These are phyloP conservation scores for Trichophyton schoenleinii DNA, from an alignment of 2,329 filamentous ascomycete genomes.

Conservation along the genomic window DNA sequence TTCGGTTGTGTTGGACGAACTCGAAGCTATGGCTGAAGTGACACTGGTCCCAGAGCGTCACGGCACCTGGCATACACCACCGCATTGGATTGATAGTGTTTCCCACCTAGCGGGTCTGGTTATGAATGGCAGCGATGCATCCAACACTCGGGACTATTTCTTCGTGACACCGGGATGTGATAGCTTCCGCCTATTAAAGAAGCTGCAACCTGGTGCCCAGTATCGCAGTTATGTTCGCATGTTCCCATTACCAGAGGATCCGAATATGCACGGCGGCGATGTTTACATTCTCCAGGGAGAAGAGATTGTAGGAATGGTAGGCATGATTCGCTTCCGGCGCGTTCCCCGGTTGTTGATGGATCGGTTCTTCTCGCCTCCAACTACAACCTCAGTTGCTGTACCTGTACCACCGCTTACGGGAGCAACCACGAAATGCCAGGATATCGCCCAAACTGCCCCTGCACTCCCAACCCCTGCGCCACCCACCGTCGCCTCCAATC, in stretches of 20 bases:
- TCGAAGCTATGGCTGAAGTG: conserved; percentile 26
- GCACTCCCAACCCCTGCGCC: neutral
- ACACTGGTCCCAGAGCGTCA: conserved; percentile 14
- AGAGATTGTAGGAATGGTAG: conserved; percentile 19
- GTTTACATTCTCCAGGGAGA: conserved; percentile 19
- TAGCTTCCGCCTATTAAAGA: conserved; percentile 16
- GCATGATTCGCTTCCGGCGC: conserved; percentile 11
- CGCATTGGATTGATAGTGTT: conserved; percentile 25
- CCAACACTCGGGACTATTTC: conserved; percentile 19
- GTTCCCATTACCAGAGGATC: conserved; percentile 10
- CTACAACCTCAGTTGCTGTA: neutral
- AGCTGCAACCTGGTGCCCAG: neutral
- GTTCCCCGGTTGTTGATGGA: neutral
- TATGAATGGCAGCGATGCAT: conserved; percentile 24
- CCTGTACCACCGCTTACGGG: neutral
- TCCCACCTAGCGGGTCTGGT: conserved; percentile 28
- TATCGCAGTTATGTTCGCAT: conserved; percentile 4
- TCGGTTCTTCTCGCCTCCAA: conserved; percentile 11
- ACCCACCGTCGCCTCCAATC: neutral
- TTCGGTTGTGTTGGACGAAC: conserved; percentile 26
- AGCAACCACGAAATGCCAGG: neutral
- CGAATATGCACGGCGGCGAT: conserved; percentile 17
- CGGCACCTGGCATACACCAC: conserved; percentile 17
- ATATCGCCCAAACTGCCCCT: neutral
- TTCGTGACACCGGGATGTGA: conserved; percentile 28